Base-by-base conservation (phyloP, 306 rosid genomes). In the Dryas drummondii region DNA sequence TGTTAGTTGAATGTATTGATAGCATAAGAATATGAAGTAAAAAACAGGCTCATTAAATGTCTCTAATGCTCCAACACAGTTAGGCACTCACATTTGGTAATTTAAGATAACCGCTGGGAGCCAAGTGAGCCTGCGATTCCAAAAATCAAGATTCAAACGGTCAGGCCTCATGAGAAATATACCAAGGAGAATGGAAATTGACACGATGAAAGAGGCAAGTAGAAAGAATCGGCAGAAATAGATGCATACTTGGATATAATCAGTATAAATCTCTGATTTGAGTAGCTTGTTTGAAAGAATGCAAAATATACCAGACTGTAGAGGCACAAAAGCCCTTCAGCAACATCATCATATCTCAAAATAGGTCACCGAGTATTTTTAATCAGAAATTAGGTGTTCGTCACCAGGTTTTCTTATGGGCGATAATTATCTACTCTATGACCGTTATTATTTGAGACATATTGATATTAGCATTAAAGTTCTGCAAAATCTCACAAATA, bases 91-190 rank as follows among this genome's bases (percentile, higher is more conserved):
- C 99, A 80, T 87, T 88, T 49, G 97, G 99, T 80, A 94, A 72
- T 85, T 94, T 94, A 65, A 94, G 87, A 81, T 85, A 92, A 57
- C 97, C 97, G 63, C 96, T 86, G 37, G 99, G 99, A 84, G 99
- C 99, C 77, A 94, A 82, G 79, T 87, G 91, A 77, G 79, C 84
- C 99, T 94, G 93, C 82, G 81, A 66, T 66, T 72, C 76, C 81
- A 80, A 7, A 27, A 74, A 81, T 78, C 63, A 70, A 66, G 75
- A 59, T 54, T 46, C 41, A 73, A 55, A 70, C 62, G 49, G 55
- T 57, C 52, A 65, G 54, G 27, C 72, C 27, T 72, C 32, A 71
- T 78, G 26, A 82, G 76, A 64, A 65, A 74, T 41, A 56, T 57
- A 46, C 76, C 41, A 0, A 13, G 41, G 56, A 58, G 16, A 46